Base-by-base conservation (phyloP, 202 grass and related monocot species). In the Eragrostis tef region DNA sequence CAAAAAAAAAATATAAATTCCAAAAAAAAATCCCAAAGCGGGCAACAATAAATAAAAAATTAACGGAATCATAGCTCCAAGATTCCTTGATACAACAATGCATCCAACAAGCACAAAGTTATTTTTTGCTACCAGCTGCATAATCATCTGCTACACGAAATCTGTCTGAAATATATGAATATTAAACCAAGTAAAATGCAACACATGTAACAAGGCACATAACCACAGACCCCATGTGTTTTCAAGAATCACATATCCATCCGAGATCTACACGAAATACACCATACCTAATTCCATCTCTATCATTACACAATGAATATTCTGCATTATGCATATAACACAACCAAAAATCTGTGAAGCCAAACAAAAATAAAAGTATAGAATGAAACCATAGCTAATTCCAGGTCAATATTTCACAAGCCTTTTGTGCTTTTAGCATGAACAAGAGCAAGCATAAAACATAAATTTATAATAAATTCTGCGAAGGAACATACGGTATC, bases 401-500 rank as follows among this genome's bases (percentile, higher is more conserved):
- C 25, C 0, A 67, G 20, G 9, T 42, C 31, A 66, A 42, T 42
- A 66, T 29, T 25, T 66, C 1, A 29, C 3, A 1, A 2, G 4
- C 1, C 65, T 49, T 15, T 57, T 66, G 52, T 39, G 11, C 20
- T 54, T 68, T 50, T 64, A 27, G 19, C 43, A 61, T 19, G 6
- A 73, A 73, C 26, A 57, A 47, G 0, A 47, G n/a, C 0, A 68
- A 58, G 29, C 9, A 68, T 0, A 58, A 6, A 22, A 42, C 2
- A 67, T 0, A 15, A 65, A 73, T n/a, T 0, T 41, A 43, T 41
- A 78, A 80, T 31, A 62, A 44, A 10, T n/a, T 10, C 0, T 16
- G 7, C 11, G 3, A 47, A 88, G 60, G 27, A 22, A 62, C 90
- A 62, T 93, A 99, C 93, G 79, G 94, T 89, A 70, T 99, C 85